Evolutionary conservation across 192 early-diverging fungal species (phyloP).

Genomic region (Backusella tuberculispora): DNA sequence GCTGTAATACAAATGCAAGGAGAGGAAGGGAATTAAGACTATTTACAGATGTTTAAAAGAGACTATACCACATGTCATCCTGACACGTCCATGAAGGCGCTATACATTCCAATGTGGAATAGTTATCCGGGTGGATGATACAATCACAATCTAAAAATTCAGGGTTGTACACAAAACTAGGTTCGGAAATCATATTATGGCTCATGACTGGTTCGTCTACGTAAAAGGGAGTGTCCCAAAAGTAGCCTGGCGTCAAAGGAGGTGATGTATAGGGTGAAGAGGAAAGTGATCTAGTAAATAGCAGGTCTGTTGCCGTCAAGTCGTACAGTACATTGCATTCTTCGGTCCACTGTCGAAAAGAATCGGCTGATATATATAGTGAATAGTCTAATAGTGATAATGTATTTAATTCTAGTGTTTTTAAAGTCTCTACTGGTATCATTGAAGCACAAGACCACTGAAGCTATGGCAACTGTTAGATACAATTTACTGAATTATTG

Average conservation of each 20-base stretch:
- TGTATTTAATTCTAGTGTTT: neutral
- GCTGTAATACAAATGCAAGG: constrained; percentile 16
- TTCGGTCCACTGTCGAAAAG: constrained; percentile 5
- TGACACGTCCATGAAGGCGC: neutral
- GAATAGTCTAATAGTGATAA: constrained; percentile 13
- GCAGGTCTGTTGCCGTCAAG: neutral
- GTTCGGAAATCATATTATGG: neutral
- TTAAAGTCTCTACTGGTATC: constrained; percentile 10
- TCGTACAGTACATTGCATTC: constrained; percentile 16
- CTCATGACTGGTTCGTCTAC: neutral
- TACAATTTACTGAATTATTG: constrained; percentile 11
- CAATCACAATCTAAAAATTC: constrained; percentile 9
- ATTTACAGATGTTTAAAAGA: constrained; percentile 15
- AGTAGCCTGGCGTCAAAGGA: constrained; percentile 16
- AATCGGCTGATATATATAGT: constrained; percentile 10
- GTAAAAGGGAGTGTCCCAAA: constrained; percentile 3
- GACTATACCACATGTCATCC: constrained; percentile 7
- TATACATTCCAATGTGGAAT: neutral
- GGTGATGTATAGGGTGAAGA: neutral
- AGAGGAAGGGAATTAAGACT: neutral
- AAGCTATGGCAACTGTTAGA: neutral
- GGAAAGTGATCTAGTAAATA: constrained; percentile 1
- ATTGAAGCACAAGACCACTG: constrained; percentile 1
- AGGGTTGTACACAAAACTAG: constrained; percentile 8
- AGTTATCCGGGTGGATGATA: neutral